Base-by-base conservation (phyloP, 179 eudicot genomes). In the Silene coronaria region DNA sequence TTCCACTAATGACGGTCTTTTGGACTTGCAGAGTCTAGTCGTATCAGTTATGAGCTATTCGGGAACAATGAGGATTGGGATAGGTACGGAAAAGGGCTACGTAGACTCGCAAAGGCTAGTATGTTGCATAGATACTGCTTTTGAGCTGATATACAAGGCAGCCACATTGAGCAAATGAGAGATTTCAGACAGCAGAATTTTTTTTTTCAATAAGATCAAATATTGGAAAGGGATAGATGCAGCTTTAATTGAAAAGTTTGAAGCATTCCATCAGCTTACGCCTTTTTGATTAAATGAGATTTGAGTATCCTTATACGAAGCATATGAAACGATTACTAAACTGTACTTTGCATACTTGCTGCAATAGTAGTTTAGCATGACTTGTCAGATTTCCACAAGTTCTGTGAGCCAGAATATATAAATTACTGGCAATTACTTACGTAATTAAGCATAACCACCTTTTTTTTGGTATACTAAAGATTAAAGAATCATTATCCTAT, bases 31-130 rank as follows among this genome's bases (percentile, higher is more conserved):
- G 93, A 86, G 86, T 69, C 86, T 88, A 11, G 73, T 84, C 17
- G 68, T 89, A 72, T 82, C 88, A 61, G 76, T 89, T 72, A 12
- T 89, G 55, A 89, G 93, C 75, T 89, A 89, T 21, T 80, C 78
- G 84, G 80, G 81, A 17, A 80, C 84, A 28, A 3, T 88, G 77
- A 88, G 86, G 76, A 77, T 89, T 73, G 87, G 84, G 3, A 70
- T 89, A 17, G 89, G 86, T 67, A 80, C 57, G 24, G 85, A 89
- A 77, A 82, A 82, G 73, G 86, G 83, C 32, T 67, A 73, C 80
- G 80, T 89, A 32, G 87, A 89, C 71, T 21, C 80, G 0, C 34
- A 72, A 7, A 84, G 79, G 70, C 81, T 79, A 64, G 80, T 69
- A 61, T 83, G 86, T 30, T 86, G 86, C 79, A 46, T 89, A 26